phyloP scores from a whole-genome alignment of 2,329 filamentous ascomycete genomes.

The Ophiocordyceps australis region DNA sequence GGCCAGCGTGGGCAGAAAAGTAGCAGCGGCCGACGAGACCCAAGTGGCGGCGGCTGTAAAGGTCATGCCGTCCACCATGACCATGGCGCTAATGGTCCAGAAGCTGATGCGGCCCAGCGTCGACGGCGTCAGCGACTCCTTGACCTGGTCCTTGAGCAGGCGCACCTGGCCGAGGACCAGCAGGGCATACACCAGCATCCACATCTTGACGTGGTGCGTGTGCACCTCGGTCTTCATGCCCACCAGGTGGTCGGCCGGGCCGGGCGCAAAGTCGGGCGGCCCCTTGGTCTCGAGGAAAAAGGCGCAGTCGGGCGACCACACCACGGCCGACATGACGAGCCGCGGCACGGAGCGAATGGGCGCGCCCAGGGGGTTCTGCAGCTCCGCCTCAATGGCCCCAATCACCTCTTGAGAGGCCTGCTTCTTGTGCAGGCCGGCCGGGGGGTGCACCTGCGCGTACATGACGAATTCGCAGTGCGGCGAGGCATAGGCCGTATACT shows the following conservation, averaged over 20 bases:
- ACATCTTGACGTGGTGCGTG: constrained; percentile 36
- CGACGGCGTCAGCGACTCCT: constrained; percentile 47
- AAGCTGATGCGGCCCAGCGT: constrained; percentile 50
- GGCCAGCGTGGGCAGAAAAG: constrained; percentile 35
- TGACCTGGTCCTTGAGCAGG: constrained; percentile 45
- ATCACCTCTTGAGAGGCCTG: constrained; percentile 19
- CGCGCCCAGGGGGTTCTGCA: constrained; percentile 41
- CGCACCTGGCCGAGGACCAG: constrained; percentile 43
- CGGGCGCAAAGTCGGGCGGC: constrained; percentile 32
- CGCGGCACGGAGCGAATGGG: constrained; percentile 34
- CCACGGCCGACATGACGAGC: constrained; percentile 41
- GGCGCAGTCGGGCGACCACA: constrained; percentile 51
- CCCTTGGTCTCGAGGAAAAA: constrained; percentile 50
- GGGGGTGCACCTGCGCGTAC: constrained; percentile 60
- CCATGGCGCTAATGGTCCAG: constrained; percentile 40
- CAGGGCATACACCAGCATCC: constrained; percentile 35
- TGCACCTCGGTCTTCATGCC: constrained; percentile 45
- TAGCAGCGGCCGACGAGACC: constrained; percentile 35
- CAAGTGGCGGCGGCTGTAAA: constrained; percentile 37
- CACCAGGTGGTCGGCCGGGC: constrained; percentile 34
- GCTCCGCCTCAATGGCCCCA: constrained; percentile 39
- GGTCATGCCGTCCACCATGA: constrained; percentile 41
- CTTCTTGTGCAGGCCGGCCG: constrained; percentile 16
- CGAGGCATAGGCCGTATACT: constrained; percentile 35
- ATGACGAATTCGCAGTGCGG: constrained; percentile 82